phyloP scores from a whole-genome alignment of 2,329 filamentous ascomycete genomes.

The Orbilia blumenaviensis region DNA sequence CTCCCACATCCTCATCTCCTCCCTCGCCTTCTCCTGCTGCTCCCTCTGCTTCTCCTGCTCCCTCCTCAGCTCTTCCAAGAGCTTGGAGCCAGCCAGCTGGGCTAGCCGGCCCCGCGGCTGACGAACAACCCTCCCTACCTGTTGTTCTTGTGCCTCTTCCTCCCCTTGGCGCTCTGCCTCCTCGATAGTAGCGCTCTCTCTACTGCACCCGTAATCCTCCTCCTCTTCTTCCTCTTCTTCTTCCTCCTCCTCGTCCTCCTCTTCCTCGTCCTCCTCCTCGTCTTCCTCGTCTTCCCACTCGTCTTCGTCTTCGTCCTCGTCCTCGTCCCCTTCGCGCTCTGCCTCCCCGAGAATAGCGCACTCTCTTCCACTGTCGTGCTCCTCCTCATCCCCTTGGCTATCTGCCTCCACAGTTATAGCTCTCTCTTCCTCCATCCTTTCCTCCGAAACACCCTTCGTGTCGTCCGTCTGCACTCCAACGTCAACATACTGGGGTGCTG shows the following conservation, averaged over 20 bases:
- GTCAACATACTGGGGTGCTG: not conserved
- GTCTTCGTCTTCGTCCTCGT: not conserved
- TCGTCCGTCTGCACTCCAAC: slow-evolving; percentile 1
- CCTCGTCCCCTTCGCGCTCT: not conserved
- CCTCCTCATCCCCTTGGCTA: not conserved
- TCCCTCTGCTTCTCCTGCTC: not conserved
- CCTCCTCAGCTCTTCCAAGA: not conserved
- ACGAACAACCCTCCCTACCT: not conserved
- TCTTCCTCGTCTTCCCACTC: not conserved
- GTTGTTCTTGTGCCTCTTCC: not conserved
- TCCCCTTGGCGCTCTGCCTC: not conserved
- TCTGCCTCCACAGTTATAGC: slow-evolving; percentile 4
- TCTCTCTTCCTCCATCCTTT: not conserved
- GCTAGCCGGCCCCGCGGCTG: not conserved
- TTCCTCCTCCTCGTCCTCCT: not conserved
- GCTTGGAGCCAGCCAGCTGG: not conserved
- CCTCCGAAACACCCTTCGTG: not conserved
- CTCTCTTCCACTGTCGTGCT: not conserved
- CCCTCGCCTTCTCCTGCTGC: not conserved
- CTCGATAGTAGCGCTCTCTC: not conserved
- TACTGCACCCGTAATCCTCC: not conserved
- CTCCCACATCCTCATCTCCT: not conserved
- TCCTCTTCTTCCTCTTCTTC: not conserved
- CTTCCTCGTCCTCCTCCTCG: not conserved
- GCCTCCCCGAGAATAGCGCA: slow-evolving; percentile 11